Evolutionary conservation across 2,329 filamentous ascomycete genomes (phyloP).

Genomic region (Sporothrix luriei): DNA sequence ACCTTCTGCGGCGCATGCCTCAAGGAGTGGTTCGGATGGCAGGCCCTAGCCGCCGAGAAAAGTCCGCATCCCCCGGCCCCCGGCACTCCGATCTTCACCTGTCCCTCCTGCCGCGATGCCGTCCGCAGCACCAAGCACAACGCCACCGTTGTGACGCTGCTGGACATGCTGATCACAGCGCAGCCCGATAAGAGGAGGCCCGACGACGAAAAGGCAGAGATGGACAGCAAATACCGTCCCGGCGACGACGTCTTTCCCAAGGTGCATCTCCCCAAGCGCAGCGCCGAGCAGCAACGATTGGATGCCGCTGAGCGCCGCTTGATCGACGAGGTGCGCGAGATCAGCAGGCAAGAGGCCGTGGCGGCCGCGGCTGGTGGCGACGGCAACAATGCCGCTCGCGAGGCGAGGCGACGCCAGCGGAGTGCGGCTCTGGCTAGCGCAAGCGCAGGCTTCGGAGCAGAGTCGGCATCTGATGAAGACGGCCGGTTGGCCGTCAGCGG

Average conservation of each 20-base stretch:
- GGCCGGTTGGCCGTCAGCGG: slow-evolving; percentile 11
- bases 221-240: slow-evolving; percentile 73
- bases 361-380: slow-evolving; percentile 43
- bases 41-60: slow-evolving; percentile 63
- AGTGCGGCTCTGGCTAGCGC: slow-evolving; percentile 31
- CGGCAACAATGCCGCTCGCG: slow-evolving; percentile 27
- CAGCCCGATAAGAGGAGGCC: slow-evolving; percentile 75
- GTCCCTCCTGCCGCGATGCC: slow-evolving; percentile 84
- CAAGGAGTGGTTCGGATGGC: slow-evolving; percentile 92
- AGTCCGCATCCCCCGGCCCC: slow-evolving; percentile 54
- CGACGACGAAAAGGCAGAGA: slow-evolving; percentile 72
- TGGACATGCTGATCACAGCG: slow-evolving; percentile 83
- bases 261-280: slow-evolving; percentile 55
- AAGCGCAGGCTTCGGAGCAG: slow-evolving; percentile 34
- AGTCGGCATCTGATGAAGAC: slow-evolving; percentile 38
- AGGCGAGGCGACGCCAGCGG: slow-evolving; percentile 32
- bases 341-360: slow-evolving; percentile 71
- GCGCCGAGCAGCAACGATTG: slow-evolving; percentile 55
- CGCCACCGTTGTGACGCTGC: slow-evolving; percentile 82
- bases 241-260: slow-evolving; percentile 79
- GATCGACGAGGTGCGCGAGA: slow-evolving; percentile 69
- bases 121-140: slow-evolving; percentile 89
- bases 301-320: slow-evolving; percentile 70
- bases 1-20: slow-evolving; percentile 95
- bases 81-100: slow-evolving; percentile 68